Conservation (phyloP, 129 eudicot species). For the Centaurea solstitialis region DNA sequence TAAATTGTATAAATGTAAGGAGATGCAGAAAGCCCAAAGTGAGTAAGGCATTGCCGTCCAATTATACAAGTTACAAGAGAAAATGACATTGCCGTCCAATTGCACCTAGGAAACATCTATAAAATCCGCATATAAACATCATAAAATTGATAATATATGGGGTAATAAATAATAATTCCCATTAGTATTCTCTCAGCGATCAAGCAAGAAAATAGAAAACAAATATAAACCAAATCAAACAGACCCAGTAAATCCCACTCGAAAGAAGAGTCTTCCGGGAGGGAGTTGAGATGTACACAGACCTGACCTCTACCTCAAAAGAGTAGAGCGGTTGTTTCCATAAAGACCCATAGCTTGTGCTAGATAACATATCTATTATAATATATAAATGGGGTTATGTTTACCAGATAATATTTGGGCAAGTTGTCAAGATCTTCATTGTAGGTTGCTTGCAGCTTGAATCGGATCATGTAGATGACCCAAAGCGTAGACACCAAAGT, state of each 20-base stretch:
- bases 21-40: not conserved
- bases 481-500: constrained; percentile 75
- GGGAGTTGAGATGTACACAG: not conserved
- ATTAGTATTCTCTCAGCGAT: not conserved
- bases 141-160: too few relatives aligned
- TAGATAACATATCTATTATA: not conserved
- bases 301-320: not conserved
- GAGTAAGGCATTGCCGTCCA: too few relatives aligned
- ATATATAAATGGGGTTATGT: not conserved
- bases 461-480: constrained; percentile 89
- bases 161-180: too few relatives aligned
- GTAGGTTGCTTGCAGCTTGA: constrained; percentile 66
- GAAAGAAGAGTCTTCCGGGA: too few relatives aligned
- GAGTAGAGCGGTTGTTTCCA: not conserved
- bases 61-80: too few relatives aligned
- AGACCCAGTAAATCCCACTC: too few relatives aligned
- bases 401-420: constrained; percentile 74
- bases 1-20: too few relatives aligned
- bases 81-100: too few relatives aligned
- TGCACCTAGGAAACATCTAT: too few relatives aligned
- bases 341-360: not conserved
- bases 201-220: not conserved
- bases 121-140: too few relatives aligned
- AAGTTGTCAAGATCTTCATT: constrained; percentile 61
- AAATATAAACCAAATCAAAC: too few relatives aligned